Base-by-base conservation (phyloP, 768 basidiomycete genomes). In the Pisolithus tinctorius region DNA sequence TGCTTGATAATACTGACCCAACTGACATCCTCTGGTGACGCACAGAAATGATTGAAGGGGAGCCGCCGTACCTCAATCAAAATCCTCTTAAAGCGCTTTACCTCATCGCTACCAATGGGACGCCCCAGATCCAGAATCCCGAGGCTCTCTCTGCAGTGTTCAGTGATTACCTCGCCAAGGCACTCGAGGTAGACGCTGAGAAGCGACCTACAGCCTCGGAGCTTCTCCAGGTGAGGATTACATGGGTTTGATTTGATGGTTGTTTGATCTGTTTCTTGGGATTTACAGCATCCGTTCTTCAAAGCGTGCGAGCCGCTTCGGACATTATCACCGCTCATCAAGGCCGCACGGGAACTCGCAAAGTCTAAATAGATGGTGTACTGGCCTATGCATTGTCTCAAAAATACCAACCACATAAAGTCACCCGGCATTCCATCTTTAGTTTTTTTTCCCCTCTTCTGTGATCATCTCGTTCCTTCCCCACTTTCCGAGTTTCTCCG, bases 61-160 rank as follows among this genome's bases (percentile, higher is more conserved):
- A 96, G 67, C 93, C 93, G 0, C 93, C 93, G 23, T 96, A 96
- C 62, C 78, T 95, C 34, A 94, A 94, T 65, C 93, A 96, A 74
- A 95, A 95, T 70, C 93, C 94, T 0, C 75, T 96, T 48, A 97
- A 96, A 67, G 96, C 96, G 2, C 72, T 99, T 41, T 99, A 98
- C 69, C 81, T 99, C 45, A 99, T 99, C 60, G 95, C 95, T 2
- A 99, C 95, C 8, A 97, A 97, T 60, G 95, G 96, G 26, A 98
- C 95, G 23, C 96, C 96, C 0, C 88, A 87, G 48, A 93, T 99
- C 58, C 88, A 91, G 49, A 97, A 96, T 67, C 94, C 94, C 8
- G 86, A 86, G 61, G 71, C 77, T 48, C 69, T 88, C 31, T 87
- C 84, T 3, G 62, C 81, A 0, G 76, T 88, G 14, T 98, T 99